These are phyloP conservation scores for Penicillium crustosum DNA, from an alignment of 2,329 filamentous ascomycete species.

Conservation along the genomic window DNA sequence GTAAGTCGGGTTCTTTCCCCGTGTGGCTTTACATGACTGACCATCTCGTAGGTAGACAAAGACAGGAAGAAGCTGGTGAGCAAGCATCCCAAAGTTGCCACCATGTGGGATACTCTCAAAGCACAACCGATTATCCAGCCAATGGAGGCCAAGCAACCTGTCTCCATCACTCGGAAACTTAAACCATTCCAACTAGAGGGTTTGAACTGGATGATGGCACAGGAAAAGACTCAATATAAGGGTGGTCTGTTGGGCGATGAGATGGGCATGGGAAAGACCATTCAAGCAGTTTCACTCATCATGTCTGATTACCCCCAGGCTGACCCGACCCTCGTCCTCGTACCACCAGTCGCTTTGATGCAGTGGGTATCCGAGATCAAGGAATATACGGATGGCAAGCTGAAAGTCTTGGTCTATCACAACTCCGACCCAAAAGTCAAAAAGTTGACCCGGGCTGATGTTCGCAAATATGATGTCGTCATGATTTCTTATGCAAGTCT, in stretches of 20 bases:
- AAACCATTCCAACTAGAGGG: slow-evolving; percentile 95
- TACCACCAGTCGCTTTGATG: slow-evolving; percentile 91
- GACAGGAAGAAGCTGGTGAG: slow-evolving; percentile 69
- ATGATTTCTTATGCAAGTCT: slow-evolving; percentile 86
- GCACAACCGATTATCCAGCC: slow-evolving; percentile 66
- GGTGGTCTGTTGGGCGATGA: slow-evolving; percentile 93
- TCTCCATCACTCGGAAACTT: slow-evolving; percentile 74
- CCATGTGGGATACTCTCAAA: slow-evolving; percentile 81
- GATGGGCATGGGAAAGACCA: slow-evolving; percentile 99
- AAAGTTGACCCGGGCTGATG: slow-evolving; percentile 68
- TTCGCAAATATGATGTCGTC: slow-evolving; percentile 85
- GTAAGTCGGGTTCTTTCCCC: neutral
- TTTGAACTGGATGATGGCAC: slow-evolving; percentile 87
- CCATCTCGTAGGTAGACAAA: slow-evolving; percentile 29
- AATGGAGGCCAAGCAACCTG: slow-evolving; percentile 67
- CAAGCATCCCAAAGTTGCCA: slow-evolving; percentile 73
- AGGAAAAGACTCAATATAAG: slow-evolving; percentile 81
- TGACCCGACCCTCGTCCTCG: slow-evolving; percentile 79
- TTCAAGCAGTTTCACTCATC: slow-evolving; percentile 94
- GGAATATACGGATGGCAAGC: slow-evolving; percentile 76
- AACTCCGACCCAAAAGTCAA: slow-evolving; percentile 83
- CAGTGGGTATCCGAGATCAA: slow-evolving; percentile 87
- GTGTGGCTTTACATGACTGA: neutral
- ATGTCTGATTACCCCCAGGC: slow-evolving; percentile 94
- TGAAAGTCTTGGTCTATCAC: slow-evolving; percentile 90